Conservation (phyloP, 345 rosid genomes). For the Salix suchowensis region DNA sequence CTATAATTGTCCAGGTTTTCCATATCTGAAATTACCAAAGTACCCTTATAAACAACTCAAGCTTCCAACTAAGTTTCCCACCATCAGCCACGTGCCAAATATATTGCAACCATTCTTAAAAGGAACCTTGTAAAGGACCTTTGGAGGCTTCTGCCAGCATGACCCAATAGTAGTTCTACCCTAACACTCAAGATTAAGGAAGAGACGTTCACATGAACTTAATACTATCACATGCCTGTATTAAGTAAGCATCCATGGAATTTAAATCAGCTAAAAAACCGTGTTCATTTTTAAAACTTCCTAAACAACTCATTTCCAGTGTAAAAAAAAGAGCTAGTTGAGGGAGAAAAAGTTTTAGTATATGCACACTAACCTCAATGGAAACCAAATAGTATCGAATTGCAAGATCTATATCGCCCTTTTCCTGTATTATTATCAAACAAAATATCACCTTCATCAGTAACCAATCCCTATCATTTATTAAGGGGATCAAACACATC, state of each 20-base stretch:
- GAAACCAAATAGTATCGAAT: constrained; percentile 88
- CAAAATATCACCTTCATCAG: neutral
- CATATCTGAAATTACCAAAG: too few species aligned
- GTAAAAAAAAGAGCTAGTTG: neutral
- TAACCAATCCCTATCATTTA: neutral
- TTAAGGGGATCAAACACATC: neutral
- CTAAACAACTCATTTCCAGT: neutral
- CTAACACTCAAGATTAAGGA: neutral
- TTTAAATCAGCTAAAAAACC: neutral
- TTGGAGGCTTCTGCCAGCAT: too few species aligned
- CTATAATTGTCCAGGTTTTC: too few species aligned
- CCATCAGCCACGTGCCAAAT: too few species aligned
- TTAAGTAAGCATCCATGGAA: neutral
- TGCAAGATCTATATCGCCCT: constrained; percentile 86
- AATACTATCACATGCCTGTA: neutral
- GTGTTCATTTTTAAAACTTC: neutral
- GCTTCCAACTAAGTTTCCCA: too few species aligned
- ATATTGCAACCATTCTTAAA: too few species aligned
- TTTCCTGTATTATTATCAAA: constrained; percentile 57
- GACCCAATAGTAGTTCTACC: neutral
- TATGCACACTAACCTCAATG: constrained; percentile 69
- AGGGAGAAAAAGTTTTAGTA: neutral
- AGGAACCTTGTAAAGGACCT: too few species aligned
- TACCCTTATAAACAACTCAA: too few species aligned
- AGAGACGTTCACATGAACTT: neutral